Evolutionary conservation across 2,329 filamentous ascomycete species (phyloP), one percentile per base, ranked within the genome.

Genomic region (Alternaria sp.): DNA sequence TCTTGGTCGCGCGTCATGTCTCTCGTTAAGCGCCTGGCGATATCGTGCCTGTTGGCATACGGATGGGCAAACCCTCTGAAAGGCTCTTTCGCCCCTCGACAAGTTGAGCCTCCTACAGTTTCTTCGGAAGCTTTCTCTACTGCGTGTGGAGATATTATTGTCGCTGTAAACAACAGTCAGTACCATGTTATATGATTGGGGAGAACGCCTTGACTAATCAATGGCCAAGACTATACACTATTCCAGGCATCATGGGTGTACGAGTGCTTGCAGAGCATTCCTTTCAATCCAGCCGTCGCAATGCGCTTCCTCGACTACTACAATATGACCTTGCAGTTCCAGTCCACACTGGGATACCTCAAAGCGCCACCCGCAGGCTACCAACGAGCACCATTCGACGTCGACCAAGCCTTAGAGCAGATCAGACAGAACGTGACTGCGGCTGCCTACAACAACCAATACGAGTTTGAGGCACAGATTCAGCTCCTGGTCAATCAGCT

Each of bases 251-350:
- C 32, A n/a, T n/a, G 32, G 32, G 67, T 57, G 6, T 69, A 64
- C 32, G 53, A 50, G 32, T 86, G 84, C 61, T 73, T 85, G 10
- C 77, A 66, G 3, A 81, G 72, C 23, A 81, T 85, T 7, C 83
- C 84, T 0, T 84, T 86, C 66, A 80, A 83, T 54, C 25, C 76
- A 4, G 82, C 80, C 7, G 80, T 83, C 2, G 83, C 83, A 3
- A 69, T 77, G 6, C 73, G 80, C 2, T 83, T 85, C 59, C 61
- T 85, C 5, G 63, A 79, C 7, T 85, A 85, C 61, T 81, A 79
- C 57, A 83, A 83, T 61, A 76, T 81, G 15, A 83, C 82, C 0
- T 53, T 85, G 2, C 80, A 83, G 53, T 83, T 83, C 47, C 82
- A 84, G 50, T 81, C 76, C 59, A 83, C 82, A 1, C 65, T 83